A percentile compares a stretch with the other conserved stretches of the same genome.
phyloP scores from a whole-genome alignment of 2,329 filamentous ascomycete genomes.

The Aspergillus sp. region DNA sequence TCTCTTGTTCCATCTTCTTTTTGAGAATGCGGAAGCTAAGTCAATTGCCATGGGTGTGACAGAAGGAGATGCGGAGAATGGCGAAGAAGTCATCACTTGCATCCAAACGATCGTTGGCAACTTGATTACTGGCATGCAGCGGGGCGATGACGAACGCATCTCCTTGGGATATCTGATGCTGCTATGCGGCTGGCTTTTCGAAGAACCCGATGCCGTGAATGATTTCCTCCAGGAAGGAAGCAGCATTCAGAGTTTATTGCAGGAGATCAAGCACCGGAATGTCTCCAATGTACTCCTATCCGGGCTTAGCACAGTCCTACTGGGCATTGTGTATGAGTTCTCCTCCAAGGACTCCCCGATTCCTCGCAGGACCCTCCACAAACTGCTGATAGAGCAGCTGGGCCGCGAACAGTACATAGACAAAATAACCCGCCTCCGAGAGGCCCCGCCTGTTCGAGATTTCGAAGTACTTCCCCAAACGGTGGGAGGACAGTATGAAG shows the following conservation, averaged over 20 bases:
- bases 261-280: conserved; percentile 64
- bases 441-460: conserved; percentile 76
- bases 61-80: conserved; percentile 82
- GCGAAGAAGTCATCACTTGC: conserved; percentile 92
- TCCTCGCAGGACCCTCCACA: conserved; percentile 73
- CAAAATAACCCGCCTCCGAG: conserved; percentile 71
- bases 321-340: conserved; percentile 92
- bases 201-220: conserved; percentile 86
- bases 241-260: conserved; percentile 81
- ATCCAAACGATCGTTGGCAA: conserved; percentile 86
- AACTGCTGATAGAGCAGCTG: conserved; percentile 71
- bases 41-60: conserved; percentile 74
- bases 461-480: conserved; percentile 83
- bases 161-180: conserved; percentile 86
- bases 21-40: conserved; percentile 77
- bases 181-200: conserved; percentile 84
- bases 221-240: conserved; percentile 91
- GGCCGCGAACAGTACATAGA: conserved; percentile 86
- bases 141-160: conserved; percentile 73
- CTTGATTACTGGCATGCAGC: conserved; percentile 74
- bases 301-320: conserved; percentile 77
- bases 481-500: conserved; percentile 50
- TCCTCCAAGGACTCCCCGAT: conserved; percentile 96
- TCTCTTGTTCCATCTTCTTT: conserved; percentile 80
- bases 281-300: conserved; percentile 66